Percentiles rank a stretch among this genome's conserved stretches.
These are phyloP conservation scores for Trichoderma koningiopsis DNA, from an alignment of 2,329 filamentous ascomycete genomes.

Conservation along the genomic window DNA sequence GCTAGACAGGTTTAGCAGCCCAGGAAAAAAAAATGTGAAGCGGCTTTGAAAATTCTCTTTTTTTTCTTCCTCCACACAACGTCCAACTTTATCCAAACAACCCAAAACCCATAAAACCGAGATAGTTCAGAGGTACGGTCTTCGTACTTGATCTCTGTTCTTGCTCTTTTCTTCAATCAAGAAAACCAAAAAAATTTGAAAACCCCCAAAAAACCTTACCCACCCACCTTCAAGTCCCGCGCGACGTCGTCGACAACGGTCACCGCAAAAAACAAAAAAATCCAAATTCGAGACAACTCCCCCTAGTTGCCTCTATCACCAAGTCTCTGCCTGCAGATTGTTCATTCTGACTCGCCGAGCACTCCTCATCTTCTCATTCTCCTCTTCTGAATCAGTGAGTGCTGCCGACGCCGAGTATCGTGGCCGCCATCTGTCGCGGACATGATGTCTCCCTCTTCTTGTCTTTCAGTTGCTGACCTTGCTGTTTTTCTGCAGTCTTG, in stretches of 20 bases:
- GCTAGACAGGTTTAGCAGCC: conserved; percentile 29
- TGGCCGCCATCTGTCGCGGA: not conserved
- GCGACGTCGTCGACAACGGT: conserved; percentile 37
- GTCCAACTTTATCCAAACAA: conserved; percentile 53
- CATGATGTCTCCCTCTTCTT: not conserved
- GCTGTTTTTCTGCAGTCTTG: conserved; percentile 13
- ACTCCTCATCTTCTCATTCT: not conserved
- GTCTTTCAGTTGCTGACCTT: conserved; percentile 2
- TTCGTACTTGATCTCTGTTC: conserved; percentile 63
- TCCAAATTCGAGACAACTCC: conserved; percentile 24
- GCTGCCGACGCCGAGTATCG: not conserved
- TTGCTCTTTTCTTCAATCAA: conserved; percentile 55
- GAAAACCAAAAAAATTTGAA: conserved; percentile 64
- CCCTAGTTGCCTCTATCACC: conserved; percentile 24
- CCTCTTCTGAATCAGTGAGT: conserved; percentile 24
- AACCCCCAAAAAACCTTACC: conserved; percentile 61
- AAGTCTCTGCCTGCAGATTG: conserved; percentile 25
- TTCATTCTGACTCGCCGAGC: conserved; percentile 25
- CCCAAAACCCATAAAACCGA: conserved; percentile 49
- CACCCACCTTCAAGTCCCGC: conserved; percentile 32
- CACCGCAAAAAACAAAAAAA: conserved; percentile 25
- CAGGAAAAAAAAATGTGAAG: conserved; percentile 37
- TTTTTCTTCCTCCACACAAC: conserved; percentile 48
- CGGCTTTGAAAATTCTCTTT: conserved; percentile 44
- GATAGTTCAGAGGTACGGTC: conserved; percentile 59